Evolutionary conservation across 1,284 basidiomycete species (phyloP).

Genomic region (Cryptococcus sp.): DNA sequence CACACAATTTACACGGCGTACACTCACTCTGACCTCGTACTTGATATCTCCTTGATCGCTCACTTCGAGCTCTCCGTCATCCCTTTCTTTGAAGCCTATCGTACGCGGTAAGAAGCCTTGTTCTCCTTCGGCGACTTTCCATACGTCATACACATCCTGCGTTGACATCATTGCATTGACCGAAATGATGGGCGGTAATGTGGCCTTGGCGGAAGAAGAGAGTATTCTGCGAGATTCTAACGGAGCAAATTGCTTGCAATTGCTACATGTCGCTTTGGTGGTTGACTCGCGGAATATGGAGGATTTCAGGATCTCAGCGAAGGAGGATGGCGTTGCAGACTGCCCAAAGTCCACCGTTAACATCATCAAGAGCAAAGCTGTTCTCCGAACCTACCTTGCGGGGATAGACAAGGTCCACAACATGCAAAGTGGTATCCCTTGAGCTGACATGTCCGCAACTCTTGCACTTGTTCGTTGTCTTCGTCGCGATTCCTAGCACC

Average conservation of each 20-base stretch:
- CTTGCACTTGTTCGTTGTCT: constrained; percentile 72
- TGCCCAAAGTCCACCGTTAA: not conserved
- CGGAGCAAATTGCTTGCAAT: constrained; percentile 73
- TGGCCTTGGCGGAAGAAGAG: constrained; percentile 56
- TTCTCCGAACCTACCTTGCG: constrained; percentile 62
- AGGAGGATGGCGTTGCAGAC: constrained; percentile 42
- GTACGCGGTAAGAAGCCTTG: not conserved
- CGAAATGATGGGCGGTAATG: constrained; percentile 79
- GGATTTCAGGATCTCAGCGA: constrained; percentile 69
- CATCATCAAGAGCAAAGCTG: not conserved
- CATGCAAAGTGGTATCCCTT: constrained; percentile 73
- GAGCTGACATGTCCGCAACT: constrained; percentile 70
- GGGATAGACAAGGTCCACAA: constrained; percentile 87
- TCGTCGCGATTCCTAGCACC: constrained; percentile 72
- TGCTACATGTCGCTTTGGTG: constrained; percentile 81
- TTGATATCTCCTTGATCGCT: constrained; percentile 33
- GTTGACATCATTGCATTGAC: constrained; percentile 81
- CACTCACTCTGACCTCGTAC: constrained; percentile 72
- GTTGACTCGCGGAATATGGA: constrained; percentile 79
- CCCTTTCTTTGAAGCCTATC: constrained; percentile 2
- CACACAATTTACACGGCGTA: not conserved
- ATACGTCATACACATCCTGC: constrained; percentile 72
- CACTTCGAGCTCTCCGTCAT: not conserved
- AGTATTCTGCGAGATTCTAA: constrained; percentile 74
- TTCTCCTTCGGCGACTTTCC: constrained; percentile 57